Conservation (phyloP, 1,284 basidiomycete species). For the Cutaneotrichosporon arboriforme region DNA sequence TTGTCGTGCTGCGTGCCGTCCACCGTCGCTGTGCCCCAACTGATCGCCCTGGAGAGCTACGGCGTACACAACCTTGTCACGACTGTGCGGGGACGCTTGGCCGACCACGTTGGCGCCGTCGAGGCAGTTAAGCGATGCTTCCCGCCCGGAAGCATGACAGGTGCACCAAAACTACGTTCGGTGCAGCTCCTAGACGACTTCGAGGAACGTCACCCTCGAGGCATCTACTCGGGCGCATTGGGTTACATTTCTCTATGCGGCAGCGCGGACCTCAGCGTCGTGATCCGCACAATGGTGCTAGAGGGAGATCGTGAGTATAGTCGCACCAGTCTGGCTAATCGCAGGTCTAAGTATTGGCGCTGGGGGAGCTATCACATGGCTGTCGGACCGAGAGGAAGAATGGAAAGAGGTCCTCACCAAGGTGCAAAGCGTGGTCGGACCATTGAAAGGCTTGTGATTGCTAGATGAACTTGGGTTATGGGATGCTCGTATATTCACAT, state of each 20-base stretch:
- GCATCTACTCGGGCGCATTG: conserved; percentile 88
- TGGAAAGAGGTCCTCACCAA: conserved; percentile 94
- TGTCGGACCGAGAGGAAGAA: conserved; percentile 78
- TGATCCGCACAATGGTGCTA: conserved; percentile 86
- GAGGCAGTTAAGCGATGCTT: conserved; percentile 72
- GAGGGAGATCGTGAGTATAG: conserved; percentile 54
- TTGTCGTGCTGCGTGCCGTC: conserved; percentile 62
- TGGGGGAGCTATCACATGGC: conserved; percentile 91
- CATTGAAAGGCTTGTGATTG: conserved; percentile 14
- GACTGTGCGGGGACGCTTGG: conserved; percentile 69
- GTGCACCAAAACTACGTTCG: conserved; percentile 90
- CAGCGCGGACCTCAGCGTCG: conserved; percentile 87
- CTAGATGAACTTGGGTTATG: background rate
- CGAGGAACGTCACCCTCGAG: conserved; percentile 62
- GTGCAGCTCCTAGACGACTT: conserved; percentile 82
- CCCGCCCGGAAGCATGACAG: conserved; percentile 97
- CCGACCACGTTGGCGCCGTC: conserved; percentile 54
- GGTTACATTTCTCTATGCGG: conserved; percentile 90
- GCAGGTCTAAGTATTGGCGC: conserved; percentile 59
- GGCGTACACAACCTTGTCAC: conserved; percentile 96
- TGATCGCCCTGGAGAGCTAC: conserved; percentile 87
- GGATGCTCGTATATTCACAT: too few relatives aligned
- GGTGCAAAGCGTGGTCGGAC: conserved; percentile 51
- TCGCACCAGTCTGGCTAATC: background rate
- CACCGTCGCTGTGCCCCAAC: conserved; percentile 73